phyloP scores from a whole-genome alignment of 2,329 filamentous ascomycete species.

The Colletotrichum filicis region DNA sequence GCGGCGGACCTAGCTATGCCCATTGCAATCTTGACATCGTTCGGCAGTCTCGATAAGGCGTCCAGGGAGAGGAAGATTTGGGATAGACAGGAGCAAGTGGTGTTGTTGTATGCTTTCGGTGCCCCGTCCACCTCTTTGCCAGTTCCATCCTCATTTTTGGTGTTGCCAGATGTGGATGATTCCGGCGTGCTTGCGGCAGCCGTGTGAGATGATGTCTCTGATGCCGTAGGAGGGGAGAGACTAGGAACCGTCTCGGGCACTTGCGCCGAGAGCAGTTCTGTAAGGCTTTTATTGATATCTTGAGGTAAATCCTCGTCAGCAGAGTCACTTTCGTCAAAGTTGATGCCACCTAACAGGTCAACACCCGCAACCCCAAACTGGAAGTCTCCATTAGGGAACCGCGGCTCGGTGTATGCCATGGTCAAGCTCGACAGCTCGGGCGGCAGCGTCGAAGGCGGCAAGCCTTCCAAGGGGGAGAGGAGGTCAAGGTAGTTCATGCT shows the following conservation, averaged over 20 bases:
- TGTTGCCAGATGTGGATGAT: slow-evolving; percentile 12
- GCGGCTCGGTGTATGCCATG: slow-evolving; percentile 30
- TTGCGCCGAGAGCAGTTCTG: slow-evolving; percentile 23
- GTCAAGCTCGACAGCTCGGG: slow-evolving; percentile 13
- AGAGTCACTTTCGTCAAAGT: slow-evolving; percentile 45
- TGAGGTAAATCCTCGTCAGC: slow-evolving; percentile 42
- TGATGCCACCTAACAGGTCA: slow-evolving; percentile 45
- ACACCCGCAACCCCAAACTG: slow-evolving; percentile 39
- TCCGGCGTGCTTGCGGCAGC: slow-evolving; percentile 3
- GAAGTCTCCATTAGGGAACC: slow-evolving; percentile 28
- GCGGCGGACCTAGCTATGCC: slow-evolving; percentile 58
- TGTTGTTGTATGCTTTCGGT: slow-evolving; percentile 30
- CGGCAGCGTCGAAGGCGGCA: slow-evolving; percentile 21
- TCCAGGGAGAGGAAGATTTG: slow-evolving; percentile 62
- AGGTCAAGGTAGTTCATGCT: slow-evolving; percentile 52
- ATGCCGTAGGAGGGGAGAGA: slow-evolving; percentile 14
- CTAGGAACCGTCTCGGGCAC: slow-evolving; percentile 7
- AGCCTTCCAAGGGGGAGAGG: slow-evolving; percentile 27
- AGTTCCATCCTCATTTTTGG: not conserved
- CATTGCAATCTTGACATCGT: slow-evolving; percentile 58
- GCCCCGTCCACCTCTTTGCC: not conserved
- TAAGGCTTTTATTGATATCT: slow-evolving; percentile 38
- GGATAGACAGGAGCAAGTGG: slow-evolving; percentile 59
- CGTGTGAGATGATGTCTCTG: slow-evolving; percentile 23
- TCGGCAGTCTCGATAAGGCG: slow-evolving; percentile 58